Evolutionary conservation across 495 filamentous ascomycete species (phyloP).

Genomic region (Chlorociboria aeruginascens): DNA sequence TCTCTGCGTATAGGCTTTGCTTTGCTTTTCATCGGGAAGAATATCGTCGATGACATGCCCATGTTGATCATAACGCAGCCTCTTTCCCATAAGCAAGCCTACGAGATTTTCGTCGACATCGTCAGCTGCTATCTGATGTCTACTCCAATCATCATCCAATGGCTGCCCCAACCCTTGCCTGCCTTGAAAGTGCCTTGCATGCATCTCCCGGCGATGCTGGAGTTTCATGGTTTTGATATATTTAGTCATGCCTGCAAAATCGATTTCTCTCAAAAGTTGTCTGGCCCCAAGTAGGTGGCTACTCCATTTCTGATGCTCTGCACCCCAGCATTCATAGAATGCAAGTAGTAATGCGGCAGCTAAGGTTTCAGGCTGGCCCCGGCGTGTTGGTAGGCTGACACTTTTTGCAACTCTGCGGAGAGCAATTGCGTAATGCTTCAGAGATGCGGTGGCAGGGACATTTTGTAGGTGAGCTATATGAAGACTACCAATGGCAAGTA

Average conservation of each 20-base stretch:
- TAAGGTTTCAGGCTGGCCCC: constrained; percentile 70
- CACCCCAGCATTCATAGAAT: constrained; percentile 90
- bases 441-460: constrained; percentile 58
- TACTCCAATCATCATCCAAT: constrained; percentile 17
- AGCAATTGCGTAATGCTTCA: constrained; percentile 87
- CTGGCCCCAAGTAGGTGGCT: constrained; percentile 78
- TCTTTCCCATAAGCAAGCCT: constrained; percentile 21
- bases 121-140: constrained; percentile 14
- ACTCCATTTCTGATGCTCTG: constrained; percentile 93
- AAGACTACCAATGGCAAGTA: constrained; percentile 76
- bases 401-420: constrained; percentile 63
- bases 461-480: constrained; percentile 79
- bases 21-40: background rate
- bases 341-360: constrained; percentile 80
- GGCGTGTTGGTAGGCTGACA: constrained; percentile 55
- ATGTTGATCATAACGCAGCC: constrained; percentile 14
- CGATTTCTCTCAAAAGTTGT: constrained; percentile 72
- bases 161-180: constrained; percentile 7
- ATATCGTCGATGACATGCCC: constrained; percentile 10
- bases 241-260: constrained; percentile 59
- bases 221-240: constrained; percentile 47
- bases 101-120: constrained; percentile 27
- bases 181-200: constrained; percentile 5
- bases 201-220: constrained; percentile 15
- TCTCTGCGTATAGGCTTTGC: constrained; percentile 41